Conservation (phyloP, 371 early-diverging fungal species). For the Synchytrium microbalum region DNA sequence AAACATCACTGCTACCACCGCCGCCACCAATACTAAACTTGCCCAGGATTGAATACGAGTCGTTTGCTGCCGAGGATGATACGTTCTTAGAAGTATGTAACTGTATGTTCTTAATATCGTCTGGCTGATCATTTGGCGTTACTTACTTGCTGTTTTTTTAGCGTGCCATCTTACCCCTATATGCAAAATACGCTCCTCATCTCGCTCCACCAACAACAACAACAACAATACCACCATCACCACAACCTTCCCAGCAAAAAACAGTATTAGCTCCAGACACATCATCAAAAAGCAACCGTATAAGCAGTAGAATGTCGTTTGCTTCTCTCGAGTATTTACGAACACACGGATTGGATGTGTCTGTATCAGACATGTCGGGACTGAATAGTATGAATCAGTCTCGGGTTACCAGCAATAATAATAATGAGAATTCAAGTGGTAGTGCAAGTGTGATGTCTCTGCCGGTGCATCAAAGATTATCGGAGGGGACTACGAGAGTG, state of each 20-base stretch:
- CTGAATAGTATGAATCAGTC: too few relatives aligned
- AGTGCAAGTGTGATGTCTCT: too few relatives aligned
- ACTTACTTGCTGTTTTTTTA: too few relatives aligned
- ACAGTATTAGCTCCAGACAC: not conserved
- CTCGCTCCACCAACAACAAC: not conserved
- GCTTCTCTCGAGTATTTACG: not conserved
- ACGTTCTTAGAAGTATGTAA: not conserved
- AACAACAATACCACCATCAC: not conserved
- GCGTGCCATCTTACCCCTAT: not conserved
- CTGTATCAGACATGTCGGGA: not conserved
- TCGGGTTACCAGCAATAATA: too few relatives aligned
- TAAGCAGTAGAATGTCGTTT: not conserved
- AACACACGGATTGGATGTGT: not conserved
- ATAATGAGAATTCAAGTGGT: not conserved
- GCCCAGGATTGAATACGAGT: not conserved
- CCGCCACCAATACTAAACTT: not conserved
- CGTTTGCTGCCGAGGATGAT: not conserved
- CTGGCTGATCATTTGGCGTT: too few relatives aligned
- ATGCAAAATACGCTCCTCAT: not conserved
- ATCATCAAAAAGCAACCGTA: too few relatives aligned
- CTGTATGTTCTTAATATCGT: too few relatives aligned
- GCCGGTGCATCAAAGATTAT: too few relatives aligned
- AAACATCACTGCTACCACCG: not conserved
- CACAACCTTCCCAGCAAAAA: too few relatives aligned
- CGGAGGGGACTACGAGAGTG: not conserved